A percentile compares a stretch with the other conserved stretches of the same genome.
Conservation (phyloP, 1,139 yeast genomes). For the Candida smagusa region DNA sequence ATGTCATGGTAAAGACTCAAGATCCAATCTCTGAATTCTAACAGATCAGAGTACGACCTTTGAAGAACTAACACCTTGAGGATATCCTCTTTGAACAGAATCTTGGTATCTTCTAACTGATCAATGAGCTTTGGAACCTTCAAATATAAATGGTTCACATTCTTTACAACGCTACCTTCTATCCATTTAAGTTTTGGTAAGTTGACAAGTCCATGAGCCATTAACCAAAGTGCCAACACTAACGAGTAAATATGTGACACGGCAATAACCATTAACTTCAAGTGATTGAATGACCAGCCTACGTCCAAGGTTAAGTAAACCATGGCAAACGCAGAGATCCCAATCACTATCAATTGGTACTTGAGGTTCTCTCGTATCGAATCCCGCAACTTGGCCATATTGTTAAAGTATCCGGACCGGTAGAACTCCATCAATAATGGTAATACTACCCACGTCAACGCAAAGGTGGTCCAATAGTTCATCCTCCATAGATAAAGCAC, state of each 20-base stretch:
- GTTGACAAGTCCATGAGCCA: conserved; percentile 77
- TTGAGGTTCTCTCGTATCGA: conserved; percentile 56
- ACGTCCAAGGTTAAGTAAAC: conserved; percentile 60
- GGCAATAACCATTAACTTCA: conserved; percentile 71
- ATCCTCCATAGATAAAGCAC: conserved; percentile 64
- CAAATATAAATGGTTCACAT: conserved; percentile 45
- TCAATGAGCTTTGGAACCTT: conserved; percentile 61
- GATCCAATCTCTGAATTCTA: conserved; percentile 42
- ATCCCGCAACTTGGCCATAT: conserved; percentile 45
- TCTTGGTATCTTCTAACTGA: conserved; percentile 60
- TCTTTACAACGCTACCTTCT: conserved; percentile 38
- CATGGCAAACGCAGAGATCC: conserved; percentile 51
- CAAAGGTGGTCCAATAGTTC: conserved; percentile 78
- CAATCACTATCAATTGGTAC: conserved; percentile 59
- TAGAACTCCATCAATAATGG: conserved; percentile 74
- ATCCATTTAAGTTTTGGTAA: conserved; percentile 62
- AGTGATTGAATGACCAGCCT: conserved; percentile 54
- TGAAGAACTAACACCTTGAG: conserved; percentile 54
- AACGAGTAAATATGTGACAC: conserved; percentile 78
- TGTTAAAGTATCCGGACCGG: conserved; percentile 63
- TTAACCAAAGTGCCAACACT: conserved; percentile 73
- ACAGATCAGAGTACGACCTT: conserved; percentile 32
- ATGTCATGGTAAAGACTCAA: conserved; percentile 27
- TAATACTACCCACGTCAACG: conserved; percentile 68
- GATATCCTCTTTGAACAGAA: conserved; percentile 62